Evolutionary conservation across 2,329 filamentous ascomycete species (phyloP).

Genomic region (Magnaporthiopsis rhizophila): DNA sequence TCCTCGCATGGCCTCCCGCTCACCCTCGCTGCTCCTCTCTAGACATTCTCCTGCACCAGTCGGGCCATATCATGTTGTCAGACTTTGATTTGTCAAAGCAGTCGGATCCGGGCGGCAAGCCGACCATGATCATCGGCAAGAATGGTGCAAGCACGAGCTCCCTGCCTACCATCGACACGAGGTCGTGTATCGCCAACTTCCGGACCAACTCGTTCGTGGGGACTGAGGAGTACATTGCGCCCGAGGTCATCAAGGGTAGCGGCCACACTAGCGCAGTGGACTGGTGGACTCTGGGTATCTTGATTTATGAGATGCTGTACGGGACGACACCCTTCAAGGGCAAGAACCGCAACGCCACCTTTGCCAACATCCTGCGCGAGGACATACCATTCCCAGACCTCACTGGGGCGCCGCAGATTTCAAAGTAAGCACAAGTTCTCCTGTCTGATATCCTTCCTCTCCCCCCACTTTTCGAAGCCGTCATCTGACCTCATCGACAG

Average conservation of each 20-base stretch:
- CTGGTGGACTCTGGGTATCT: constrained; percentile 97
- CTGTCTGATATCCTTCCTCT: constrained; percentile 2
- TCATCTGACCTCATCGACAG: constrained; percentile 33
- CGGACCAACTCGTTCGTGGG: constrained; percentile 97
- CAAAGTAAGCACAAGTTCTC: constrained; percentile 60
- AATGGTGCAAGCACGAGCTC: constrained; percentile 80
- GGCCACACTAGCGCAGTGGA: constrained; percentile 97
- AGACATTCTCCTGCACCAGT: constrained; percentile 97
- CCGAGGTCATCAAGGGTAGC: constrained; percentile 97
- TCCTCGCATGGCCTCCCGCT: neutral
- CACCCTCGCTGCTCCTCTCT: constrained; percentile 1
- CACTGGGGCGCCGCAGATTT: constrained; percentile 72
- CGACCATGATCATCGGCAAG: constrained; percentile 93
- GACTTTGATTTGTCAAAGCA: constrained; percentile 99
- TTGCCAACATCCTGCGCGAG: constrained; percentile 92
- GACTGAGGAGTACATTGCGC: constrained; percentile 97
- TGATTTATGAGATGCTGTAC: constrained; percentile 98
- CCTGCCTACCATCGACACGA: constrained; percentile 94
- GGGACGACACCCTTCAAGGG: constrained; percentile 98
- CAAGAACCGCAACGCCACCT: constrained; percentile 96
- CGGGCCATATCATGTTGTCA: constrained; percentile 99
- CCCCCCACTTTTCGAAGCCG: neutral
- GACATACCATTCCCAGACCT: constrained; percentile 95
- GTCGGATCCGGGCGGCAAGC: constrained; percentile 89
- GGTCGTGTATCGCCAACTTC: constrained; percentile 97